Evolutionary conservation across 2,329 filamentous ascomycete genomes (phyloP).

Genomic region (Apiospora sp.): DNA sequence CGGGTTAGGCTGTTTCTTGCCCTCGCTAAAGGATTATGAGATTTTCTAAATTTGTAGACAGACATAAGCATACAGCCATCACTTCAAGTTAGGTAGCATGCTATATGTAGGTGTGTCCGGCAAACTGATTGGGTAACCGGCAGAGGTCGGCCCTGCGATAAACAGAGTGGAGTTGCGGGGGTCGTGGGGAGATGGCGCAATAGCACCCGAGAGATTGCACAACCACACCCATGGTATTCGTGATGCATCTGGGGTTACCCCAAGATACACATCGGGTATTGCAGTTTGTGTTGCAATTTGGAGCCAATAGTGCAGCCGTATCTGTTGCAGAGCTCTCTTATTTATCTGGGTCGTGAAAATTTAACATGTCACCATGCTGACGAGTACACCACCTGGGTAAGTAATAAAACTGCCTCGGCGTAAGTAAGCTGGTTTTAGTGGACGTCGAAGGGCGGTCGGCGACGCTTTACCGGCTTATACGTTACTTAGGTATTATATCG

Average conservation of each 20-base stretch:
- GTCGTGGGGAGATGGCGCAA: not conserved
- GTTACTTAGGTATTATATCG: too few relatives aligned
- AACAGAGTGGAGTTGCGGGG: slow-evolving; percentile 9
- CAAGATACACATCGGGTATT: not conserved
- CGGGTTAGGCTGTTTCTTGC: not conserved
- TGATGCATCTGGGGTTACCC: not conserved
- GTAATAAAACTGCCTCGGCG: too few relatives aligned
- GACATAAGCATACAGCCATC: not conserved
- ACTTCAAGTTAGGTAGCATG: not conserved
- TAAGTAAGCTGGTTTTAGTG: too few relatives aligned
- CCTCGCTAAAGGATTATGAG: not conserved
- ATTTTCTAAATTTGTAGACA: not conserved
- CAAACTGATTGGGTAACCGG: not conserved
- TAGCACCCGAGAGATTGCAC: slow-evolving; percentile 6
- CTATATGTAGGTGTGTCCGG: not conserved
- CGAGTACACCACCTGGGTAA: too few relatives aligned
- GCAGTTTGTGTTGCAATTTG: not conserved
- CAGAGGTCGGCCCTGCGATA: not conserved
- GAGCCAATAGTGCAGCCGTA: not conserved
- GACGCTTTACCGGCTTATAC: too few relatives aligned
- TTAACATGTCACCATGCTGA: too few relatives aligned
- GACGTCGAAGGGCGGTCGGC: too few relatives aligned
- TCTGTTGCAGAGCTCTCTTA: not conserved
- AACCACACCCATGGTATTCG: not conserved
- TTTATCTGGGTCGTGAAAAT: too few relatives aligned